These are phyloP conservation scores for Coffea canephora DNA, from an alignment of 257 asterid species.

Conservation along the genomic window DNA sequence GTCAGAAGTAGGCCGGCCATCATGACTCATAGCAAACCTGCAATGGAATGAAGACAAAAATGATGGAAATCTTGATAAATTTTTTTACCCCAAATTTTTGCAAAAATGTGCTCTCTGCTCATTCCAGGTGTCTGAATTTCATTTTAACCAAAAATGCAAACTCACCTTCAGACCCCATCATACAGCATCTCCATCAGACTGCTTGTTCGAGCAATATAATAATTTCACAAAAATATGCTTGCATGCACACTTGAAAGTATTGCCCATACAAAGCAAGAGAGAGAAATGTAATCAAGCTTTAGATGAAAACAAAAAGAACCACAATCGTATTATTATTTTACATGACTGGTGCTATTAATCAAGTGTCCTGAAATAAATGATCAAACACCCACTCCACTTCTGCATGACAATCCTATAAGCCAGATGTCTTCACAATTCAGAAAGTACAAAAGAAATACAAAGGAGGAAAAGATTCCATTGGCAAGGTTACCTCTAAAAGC, in stretches of 20 bases:
- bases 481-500: slow-evolving; percentile 74
- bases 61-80: slow-evolving; percentile 76
- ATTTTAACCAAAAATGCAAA: slow-evolving; percentile 38
- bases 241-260: too few relatives aligned
- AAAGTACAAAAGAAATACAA: background rate
- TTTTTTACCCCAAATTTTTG: slow-evolving; percentile 38
- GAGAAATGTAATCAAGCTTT: slow-evolving; percentile 27
- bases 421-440: background rate
- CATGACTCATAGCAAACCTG: slow-evolving; percentile 86
- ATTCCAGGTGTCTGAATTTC: slow-evolving; percentile 33
- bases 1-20: slow-evolving; percentile 77
- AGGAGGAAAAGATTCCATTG: background rate
- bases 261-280: slow-evolving; percentile 23
- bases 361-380: background rate
- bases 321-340: background rate
- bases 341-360: slow-evolving; percentile 4
- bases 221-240: slow-evolving; percentile 20
- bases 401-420: background rate
- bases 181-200: slow-evolving; percentile 52
- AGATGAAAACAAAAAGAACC: slow-evolving; percentile 8
- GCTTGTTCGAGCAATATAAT: slow-evolving; percentile 57
- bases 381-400: background rate
- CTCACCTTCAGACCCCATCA: slow-evolving; percentile 75
- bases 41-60: slow-evolving; percentile 82
- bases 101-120: slow-evolving; percentile 47